A percentile compares a stretch with the other conserved stretches of the same genome.
Evolutionary conservation across 495 filamentous ascomycete species (phyloP).

Genomic region (Lasiosphaeria ovina): DNA sequence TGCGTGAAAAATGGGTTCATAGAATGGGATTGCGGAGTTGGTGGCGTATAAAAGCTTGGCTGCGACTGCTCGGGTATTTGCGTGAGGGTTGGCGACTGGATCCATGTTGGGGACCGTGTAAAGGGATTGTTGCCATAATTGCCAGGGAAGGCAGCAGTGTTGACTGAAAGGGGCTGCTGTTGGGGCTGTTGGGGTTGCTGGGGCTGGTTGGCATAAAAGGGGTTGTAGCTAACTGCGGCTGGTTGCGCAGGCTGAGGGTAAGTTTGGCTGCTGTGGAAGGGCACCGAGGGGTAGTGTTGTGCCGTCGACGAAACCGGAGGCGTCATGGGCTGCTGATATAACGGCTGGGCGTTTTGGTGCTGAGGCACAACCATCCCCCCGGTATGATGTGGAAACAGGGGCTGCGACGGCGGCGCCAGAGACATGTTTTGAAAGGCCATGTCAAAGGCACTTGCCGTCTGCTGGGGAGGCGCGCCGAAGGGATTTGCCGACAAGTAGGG

Average conservation of each 20-base stretch:
- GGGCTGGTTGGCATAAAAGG: conserved; percentile 56
- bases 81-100: conserved; percentile 43
- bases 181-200: conserved; percentile 28
- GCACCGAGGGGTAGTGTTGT: conserved; percentile 47
- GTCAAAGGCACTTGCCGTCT: conserved; percentile 49
- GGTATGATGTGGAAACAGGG: conserved; percentile 80
- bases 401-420: conserved; percentile 57
- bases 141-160: conserved; percentile 34
- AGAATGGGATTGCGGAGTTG: conserved; percentile 34
- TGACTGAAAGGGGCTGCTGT: conserved; percentile 38
- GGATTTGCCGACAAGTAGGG: conserved; percentile 52
- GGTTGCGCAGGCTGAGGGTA: conserved; percentile 43
- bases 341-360: conserved; percentile 41
- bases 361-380: conserved; percentile 67
- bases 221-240: conserved; percentile 55
- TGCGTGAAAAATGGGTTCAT: conserved; percentile 58
- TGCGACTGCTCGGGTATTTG: conserved; percentile 54
- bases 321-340: conserved; percentile 56
- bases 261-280: conserved; percentile 47
- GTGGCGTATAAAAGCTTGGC: conserved; percentile 46
- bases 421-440: conserved; percentile 71
- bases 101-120: conserved; percentile 44
- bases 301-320: conserved; percentile 56
- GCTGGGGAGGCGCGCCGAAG: conserved; percentile 45
- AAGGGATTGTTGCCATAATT: conserved; percentile 43